Base-by-base conservation (phyloP, 768 basidiomycete genomes). In the Hypsizygus marmoreus region DNA sequence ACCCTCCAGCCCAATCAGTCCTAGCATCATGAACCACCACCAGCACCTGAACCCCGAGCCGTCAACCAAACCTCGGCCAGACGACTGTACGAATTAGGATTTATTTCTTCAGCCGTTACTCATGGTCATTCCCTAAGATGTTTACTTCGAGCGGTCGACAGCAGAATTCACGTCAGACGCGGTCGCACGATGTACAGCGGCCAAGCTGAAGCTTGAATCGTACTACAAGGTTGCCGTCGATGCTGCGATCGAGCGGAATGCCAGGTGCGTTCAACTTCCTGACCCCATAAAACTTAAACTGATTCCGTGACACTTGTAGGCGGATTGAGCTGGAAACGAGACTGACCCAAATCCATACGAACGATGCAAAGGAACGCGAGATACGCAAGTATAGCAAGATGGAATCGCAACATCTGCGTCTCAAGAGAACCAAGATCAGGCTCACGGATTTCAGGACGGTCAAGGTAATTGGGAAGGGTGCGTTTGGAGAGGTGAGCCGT, bases 211-310 rank as follows among this genome's bases (percentile, higher is more conserved):
- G 69, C 84, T 99, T 45, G 95, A 95, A 68, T 90, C 95, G 35
- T 97, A 86, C 73, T 99, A 99, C 77, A 97, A 97, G 69, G 88
- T 97, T 47, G 93, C 95, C 4, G 95, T 99, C 25, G 94, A 98
- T 64, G 81, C 91, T 51, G 95, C 95, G 37, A 95, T 99, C 52
- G 94, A 94, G 64, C 77, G 95, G 47, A 97, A 97, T 67, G 86
- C 88, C 40, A 82, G 95, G 95, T 95, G 24, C n/a, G 26, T 30
- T 28, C 6, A 2, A 25, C 4, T 28, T 20, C 23, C 17, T 29
- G 3, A 10, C 9, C 2, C 20, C 29, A 14, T 17, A 13, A 16
- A 29, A n/a, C 16, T 19, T 42, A 5, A 41, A 43, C 48, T 41
- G 6, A 45, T 16, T 17, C 19, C 32, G 10, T 8, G 14, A n/a